Evolutionary conservation across 2,329 filamentous ascomycete species (phyloP).

Genomic region (Malbranchea cinnamomea): DNA sequence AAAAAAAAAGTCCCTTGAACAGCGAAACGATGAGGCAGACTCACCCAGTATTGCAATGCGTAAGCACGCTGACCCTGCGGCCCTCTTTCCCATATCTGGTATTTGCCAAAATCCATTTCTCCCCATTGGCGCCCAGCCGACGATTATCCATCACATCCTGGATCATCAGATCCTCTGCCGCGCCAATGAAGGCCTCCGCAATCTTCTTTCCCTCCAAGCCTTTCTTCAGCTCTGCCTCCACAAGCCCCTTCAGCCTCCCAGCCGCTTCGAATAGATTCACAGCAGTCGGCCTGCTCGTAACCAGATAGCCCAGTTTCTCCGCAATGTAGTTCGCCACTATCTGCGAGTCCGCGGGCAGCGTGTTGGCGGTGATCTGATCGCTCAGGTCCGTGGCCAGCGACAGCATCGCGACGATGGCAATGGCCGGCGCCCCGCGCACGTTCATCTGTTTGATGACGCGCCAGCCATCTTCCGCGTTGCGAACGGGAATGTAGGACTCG

Average conservation of each 20-base stretch:
- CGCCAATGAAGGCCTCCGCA: conserved; percentile 54
- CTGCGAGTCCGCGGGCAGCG: conserved; percentile 38
- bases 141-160: conserved; percentile 81
- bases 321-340: conserved; percentile 55
- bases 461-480: conserved; percentile 45
- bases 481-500: conserved; percentile 40
- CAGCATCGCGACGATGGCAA: conserved; percentile 91
- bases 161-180: conserved; percentile 72
- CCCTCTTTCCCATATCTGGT: conserved; percentile 32
- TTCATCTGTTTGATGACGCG: conserved; percentile 53
- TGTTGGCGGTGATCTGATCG: conserved; percentile 21
- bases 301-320: conserved; percentile 68
- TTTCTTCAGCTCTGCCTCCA: conserved; percentile 32
- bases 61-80: conserved; percentile 63
- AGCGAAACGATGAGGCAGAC: conserved; percentile 9
- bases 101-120: conserved; percentile 62
- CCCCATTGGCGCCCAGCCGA: conserved; percentile 68
- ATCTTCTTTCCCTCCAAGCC: conserved; percentile 34
- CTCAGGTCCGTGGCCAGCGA: conserved; percentile 73
- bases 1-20: neutral
- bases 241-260: conserved; percentile 54
- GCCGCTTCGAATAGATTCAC: conserved; percentile 91
- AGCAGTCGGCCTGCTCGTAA: conserved; percentile 80
- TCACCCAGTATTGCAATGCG: conserved; percentile 93
- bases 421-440: conserved; percentile 67